A percentile compares a stretch with the other conserved stretches of the same genome.
Evolutionary conservation across 2,329 filamentous ascomycete species (phyloP).

Genomic region (Ophiocordyceps camponoti-saundersi): DNA sequence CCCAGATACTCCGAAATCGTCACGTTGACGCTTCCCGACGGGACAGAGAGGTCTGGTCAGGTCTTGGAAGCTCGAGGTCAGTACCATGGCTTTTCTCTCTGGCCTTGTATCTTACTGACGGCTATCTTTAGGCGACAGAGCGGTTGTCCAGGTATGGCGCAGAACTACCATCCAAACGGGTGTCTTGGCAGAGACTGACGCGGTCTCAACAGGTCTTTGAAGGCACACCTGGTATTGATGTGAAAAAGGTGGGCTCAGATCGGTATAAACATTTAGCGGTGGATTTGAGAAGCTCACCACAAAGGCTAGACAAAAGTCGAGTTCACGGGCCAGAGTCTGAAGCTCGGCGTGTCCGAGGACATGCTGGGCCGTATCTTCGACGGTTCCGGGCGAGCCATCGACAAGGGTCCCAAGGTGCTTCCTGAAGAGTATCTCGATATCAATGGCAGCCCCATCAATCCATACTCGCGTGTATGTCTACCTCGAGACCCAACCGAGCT

Average conservation of each 20-base stretch:
- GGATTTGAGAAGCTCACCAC: constrained; percentile 8
- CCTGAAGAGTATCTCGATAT: constrained; percentile 98
- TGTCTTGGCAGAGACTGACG: constrained; percentile 8
- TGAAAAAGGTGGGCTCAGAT: constrained; percentile 64
- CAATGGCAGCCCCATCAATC: constrained; percentile 97
- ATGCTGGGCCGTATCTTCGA: constrained; percentile 99
- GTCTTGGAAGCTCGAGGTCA: constrained; percentile 93
- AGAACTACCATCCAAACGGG: background rate
- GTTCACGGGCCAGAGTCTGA: constrained; percentile 91
- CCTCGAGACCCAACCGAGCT: background rate
- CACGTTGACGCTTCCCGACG: constrained; percentile 86
- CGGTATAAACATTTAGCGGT: background rate
- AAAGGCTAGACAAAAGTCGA: constrained; percentile 71
- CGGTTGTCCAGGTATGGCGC: constrained; percentile 70
- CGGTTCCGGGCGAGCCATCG: constrained; percentile 91
- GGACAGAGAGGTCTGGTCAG: constrained; percentile 81
- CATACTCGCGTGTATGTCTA: constrained; percentile 65
- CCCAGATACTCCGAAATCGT: constrained; percentile 97
- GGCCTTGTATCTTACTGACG: background rate
- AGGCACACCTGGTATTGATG: constrained; percentile 91
- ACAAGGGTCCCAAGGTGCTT: constrained; percentile 96
- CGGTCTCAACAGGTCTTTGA: constrained; percentile 63
- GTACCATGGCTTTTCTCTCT: background rate
- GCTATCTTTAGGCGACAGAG: constrained; percentile 54
- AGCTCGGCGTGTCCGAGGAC: constrained; percentile 97